These are phyloP conservation scores for Lichtheimia ornata DNA, from an alignment of 371 early-diverging fungal genomes.

Conservation along the genomic window DNA sequence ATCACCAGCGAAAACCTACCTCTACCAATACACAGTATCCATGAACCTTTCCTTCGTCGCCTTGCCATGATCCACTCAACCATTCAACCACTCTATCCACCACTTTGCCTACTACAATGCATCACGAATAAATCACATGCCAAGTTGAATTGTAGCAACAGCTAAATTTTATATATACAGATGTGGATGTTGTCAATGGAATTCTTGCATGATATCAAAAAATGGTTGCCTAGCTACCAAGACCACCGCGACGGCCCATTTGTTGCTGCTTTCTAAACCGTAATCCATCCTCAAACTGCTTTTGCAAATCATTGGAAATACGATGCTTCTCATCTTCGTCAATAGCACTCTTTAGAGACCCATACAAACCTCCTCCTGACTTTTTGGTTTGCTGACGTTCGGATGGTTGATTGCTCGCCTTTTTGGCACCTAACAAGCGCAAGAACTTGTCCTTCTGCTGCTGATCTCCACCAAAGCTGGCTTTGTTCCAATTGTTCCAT, in stretches of 20 bases:
- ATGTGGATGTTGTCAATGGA: too few species aligned
- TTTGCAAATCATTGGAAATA: conserved; percentile 40
- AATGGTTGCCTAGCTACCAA: conserved; percentile 25
- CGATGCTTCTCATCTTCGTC: conserved; percentile 41
- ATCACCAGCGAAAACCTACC: too few species aligned
- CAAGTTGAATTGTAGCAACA: too few species aligned
- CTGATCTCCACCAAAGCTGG: conserved; percentile 48
- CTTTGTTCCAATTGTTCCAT: conserved; percentile 57
- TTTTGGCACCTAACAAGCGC: conserved; percentile 49
- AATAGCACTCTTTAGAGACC: conserved; percentile 45
- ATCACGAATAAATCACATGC: too few species aligned
- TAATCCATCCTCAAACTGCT: conserved; percentile 49
- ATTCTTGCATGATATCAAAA: too few species aligned
- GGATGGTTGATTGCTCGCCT: conserved; percentile 9
- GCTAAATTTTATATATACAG: too few species aligned
- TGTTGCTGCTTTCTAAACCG: conserved; percentile 49
- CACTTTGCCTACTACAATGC: too few species aligned
- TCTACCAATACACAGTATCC: too few species aligned
- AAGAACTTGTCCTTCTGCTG: conserved; percentile 49
- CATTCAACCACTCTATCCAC: too few species aligned
- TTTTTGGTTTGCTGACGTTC: conserved; percentile 18
- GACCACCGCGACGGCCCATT: conserved; percentile 48
- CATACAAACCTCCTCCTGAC: conserved; percentile 39
- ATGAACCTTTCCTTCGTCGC: too few species aligned
- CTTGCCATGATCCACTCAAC: too few species aligned